Conservation (phyloP, 331 rosid genomes). For the Quercus phellos region DNA sequence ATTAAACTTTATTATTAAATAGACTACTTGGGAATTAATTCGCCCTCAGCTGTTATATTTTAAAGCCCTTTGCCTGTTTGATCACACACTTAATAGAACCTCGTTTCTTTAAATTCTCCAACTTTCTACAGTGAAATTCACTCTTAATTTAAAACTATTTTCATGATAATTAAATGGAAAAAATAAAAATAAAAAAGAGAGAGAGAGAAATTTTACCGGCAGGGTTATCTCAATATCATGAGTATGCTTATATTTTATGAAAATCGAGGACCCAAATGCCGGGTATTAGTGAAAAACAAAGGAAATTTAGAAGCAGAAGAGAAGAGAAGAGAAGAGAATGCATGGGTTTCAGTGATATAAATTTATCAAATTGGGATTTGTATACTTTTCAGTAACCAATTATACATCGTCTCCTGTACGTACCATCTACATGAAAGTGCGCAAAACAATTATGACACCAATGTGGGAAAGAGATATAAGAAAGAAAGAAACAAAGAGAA, state of each 20-base stretch:
- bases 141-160: too few species aligned
- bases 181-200: too few species aligned
- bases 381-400: background rate
- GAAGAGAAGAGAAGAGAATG: background rate
- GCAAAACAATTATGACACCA: conserved; percentile 30
- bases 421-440: conserved; percentile 40
- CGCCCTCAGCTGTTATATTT: too few species aligned
- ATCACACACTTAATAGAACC: too few species aligned
- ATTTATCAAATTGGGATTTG: background rate
- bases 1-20: too few species aligned
- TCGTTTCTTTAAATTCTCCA: too few species aligned
- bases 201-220: background rate
- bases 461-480: conserved; percentile 8
- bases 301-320: background rate
- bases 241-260: background rate
- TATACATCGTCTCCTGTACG: conserved; percentile 44
- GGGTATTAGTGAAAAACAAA: conserved; percentile 27
- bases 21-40: too few species aligned
- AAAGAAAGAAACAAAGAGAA: background rate
- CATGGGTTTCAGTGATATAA: conserved; percentile 57
- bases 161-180: background rate
- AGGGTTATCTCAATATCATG: background rate
- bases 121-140: too few species aligned
- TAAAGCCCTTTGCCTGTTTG: too few species aligned
- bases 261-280: conserved; percentile 23